These are phyloP conservation scores for Blakeslea trispora DNA, from an alignment of 371 early-diverging fungal genomes.

Conservation along the genomic window DNA sequence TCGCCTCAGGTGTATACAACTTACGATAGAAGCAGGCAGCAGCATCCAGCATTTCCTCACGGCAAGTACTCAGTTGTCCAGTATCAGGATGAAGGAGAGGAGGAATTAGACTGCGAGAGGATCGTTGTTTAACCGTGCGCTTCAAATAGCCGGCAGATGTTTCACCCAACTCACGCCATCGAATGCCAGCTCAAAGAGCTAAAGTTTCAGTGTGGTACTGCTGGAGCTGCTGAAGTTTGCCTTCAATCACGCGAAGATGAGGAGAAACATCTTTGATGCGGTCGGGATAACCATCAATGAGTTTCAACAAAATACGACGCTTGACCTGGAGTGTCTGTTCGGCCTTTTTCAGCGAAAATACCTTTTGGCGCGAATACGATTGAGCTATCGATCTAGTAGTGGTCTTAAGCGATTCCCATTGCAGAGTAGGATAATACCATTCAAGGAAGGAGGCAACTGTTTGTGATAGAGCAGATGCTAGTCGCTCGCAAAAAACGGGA, in stretches of 20 bases:
- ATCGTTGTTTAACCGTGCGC: too few relatives aligned
- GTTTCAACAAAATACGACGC: too few relatives aligned
- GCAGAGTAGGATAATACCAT: not conserved
- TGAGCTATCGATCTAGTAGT: not conserved
- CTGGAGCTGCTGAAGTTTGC: not conserved
- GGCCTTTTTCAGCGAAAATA: conserved; percentile 5
- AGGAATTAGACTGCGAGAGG: too few relatives aligned
- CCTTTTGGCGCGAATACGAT: not conserved
- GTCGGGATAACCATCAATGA: too few relatives aligned
- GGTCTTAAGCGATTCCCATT: conserved; percentile 15
- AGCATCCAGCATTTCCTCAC: too few relatives aligned
- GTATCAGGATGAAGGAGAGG: too few relatives aligned
- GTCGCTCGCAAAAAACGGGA: not conserved
- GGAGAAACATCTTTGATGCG: not conserved
- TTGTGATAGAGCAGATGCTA: not conserved
- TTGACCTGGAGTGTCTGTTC: too few relatives aligned
- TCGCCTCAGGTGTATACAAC: too few relatives aligned
- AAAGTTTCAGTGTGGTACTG: conserved; percentile 4
- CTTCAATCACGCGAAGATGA: conserved; percentile 3
- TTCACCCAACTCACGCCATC: conserved; percentile 11
- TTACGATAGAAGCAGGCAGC: too few relatives aligned
- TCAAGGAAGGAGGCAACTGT: not conserved
- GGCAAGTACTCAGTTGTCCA: too few relatives aligned
- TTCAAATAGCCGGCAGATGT: conserved; percentile 8
- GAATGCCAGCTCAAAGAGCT: conserved; percentile 7